Evolutionary conservation across 768 basidiomycete genomes (phyloP), one percentile per base, ranked within the genome.

Genomic region (Flagelloscypha sp.): DNA sequence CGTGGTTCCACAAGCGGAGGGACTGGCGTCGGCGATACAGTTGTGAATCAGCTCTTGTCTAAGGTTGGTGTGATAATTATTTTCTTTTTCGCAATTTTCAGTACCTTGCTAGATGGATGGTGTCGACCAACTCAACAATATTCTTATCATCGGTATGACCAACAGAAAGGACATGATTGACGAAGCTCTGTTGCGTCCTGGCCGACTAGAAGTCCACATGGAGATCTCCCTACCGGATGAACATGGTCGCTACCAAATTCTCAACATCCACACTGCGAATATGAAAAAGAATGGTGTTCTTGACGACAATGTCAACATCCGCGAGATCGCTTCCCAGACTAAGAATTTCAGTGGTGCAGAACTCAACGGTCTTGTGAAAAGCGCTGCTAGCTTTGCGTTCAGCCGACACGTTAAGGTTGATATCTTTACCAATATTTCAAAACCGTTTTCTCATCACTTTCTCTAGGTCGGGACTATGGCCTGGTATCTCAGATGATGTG

Each of bases 261-360:
- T 99, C 41, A 85, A 67, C 46, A 99, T 99, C 50, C 95, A 99
- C 57, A 99, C 95, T 0, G 53, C 72, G 35, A 93, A 90, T 62
- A 99, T 99, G 95, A 77, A 88, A 23, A 71, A 58, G 19, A 98
- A 97, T 54, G 73, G 79, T 10, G 82, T 97, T 27, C 87, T 99
- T 84, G 90, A 85, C 36, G 30, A 44, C 12, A 85, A 90, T 42
- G 90, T 99, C 25, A 74, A 93, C 57, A 58, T 99, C 5, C 48
- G 50, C 3, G 89, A 97, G 54, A 74, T 99, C 24, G 87, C 94
- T 0, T 56, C 65, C 5, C 41, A 72, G 28, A 98, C 93, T 36
- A 99, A 98, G 68, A 99, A 99, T 64, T 99, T 97, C 55, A 88
- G 85, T 6, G 95, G 95, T 37, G 95, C 95, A 1, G 95, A 99